These are phyloP conservation scores for Gremmenia infestans DNA, from an alignment of 2,329 filamentous ascomycete genomes.

Conservation along the genomic window DNA sequence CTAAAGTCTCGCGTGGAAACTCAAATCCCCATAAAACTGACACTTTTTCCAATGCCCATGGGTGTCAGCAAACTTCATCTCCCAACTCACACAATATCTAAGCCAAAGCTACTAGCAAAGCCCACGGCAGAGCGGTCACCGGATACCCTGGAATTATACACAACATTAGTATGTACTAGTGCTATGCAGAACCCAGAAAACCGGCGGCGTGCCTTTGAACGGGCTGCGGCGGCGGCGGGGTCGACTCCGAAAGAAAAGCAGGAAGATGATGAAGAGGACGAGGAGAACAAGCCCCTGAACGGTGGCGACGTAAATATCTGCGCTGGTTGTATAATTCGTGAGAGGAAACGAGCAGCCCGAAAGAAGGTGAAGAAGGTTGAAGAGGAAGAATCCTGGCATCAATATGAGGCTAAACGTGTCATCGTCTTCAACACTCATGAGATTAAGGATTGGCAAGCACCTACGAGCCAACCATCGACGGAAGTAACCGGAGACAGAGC, in stretches of 20 bases:
- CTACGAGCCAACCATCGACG: constrained; percentile 46
- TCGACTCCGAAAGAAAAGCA: constrained; percentile 15
- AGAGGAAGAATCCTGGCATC: constrained; percentile 82
- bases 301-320: constrained; percentile 95
- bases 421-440: constrained; percentile 91
- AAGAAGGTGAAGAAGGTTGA: constrained; percentile 94
- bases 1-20: constrained; percentile 92
- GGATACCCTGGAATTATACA: constrained; percentile 74
- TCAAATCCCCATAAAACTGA: constrained; percentile 85
- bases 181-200: constrained; percentile 73
- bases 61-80: constrained; percentile 79
- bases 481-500: constrained; percentile 41
- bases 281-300: constrained; percentile 66
- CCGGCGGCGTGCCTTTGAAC: constrained; percentile 53
- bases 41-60: constrained; percentile 67
- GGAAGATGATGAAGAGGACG: constrained; percentile 36
- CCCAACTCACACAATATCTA: constrained; percentile 86
- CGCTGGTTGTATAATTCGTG: constrained; percentile 81
- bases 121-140: constrained; percentile 58
- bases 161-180: constrained; percentile 84
- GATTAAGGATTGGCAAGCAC: constrained; percentile 74
- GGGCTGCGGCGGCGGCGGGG: constrained; percentile 35
- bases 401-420: constrained; percentile 73
- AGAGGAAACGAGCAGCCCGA: constrained; percentile 82
- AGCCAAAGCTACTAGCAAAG: constrained; percentile 83